phyloP scores from a whole-genome alignment of 2,329 filamentous ascomycete genomes.

The Cercospora zeina region DNA sequence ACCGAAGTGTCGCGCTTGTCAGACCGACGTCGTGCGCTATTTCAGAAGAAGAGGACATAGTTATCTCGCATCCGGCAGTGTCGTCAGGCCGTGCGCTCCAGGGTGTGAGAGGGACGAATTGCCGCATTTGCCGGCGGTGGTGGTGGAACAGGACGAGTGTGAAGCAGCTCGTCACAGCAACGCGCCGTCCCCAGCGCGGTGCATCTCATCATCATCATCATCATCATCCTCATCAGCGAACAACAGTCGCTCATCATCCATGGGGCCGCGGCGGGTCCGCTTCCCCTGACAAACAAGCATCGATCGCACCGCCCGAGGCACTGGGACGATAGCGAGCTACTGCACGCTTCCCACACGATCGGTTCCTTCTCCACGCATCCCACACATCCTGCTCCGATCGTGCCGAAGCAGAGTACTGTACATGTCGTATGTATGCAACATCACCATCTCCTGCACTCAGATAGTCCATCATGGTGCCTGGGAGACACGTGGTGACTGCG shows the following conservation, averaged over 20 bases:
- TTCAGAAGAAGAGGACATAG: not conserved
- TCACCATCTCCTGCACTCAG: not conserved
- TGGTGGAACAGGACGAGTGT: not conserved
- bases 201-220: no score
- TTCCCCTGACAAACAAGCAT: constrained; percentile 1
- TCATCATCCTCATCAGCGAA: no score
- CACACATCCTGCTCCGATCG: not conserved
- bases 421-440: not conserved
- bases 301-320: constrained; percentile 7
- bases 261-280: not conserved
- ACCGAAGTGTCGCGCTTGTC: not conserved
- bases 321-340: constrained; percentile 6
- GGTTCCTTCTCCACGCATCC: constrained; percentile 43
- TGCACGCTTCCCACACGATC: not conserved
- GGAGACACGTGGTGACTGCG: not conserved
- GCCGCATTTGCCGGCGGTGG: not conserved
- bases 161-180: no score
- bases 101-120: not conserved
- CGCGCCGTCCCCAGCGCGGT: no score
- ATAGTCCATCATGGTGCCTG: no score
- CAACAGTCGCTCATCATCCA: not conserved
- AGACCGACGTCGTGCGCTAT: constrained; percentile 10
- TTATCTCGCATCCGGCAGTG: not conserved
- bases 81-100: not conserved
- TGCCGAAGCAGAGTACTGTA: constrained; percentile 1